Evolutionary conservation across 768 basidiomycete species (phyloP), one percentile per base, ranked within the genome.

Genomic region (Gyrodon lividus): DNA sequence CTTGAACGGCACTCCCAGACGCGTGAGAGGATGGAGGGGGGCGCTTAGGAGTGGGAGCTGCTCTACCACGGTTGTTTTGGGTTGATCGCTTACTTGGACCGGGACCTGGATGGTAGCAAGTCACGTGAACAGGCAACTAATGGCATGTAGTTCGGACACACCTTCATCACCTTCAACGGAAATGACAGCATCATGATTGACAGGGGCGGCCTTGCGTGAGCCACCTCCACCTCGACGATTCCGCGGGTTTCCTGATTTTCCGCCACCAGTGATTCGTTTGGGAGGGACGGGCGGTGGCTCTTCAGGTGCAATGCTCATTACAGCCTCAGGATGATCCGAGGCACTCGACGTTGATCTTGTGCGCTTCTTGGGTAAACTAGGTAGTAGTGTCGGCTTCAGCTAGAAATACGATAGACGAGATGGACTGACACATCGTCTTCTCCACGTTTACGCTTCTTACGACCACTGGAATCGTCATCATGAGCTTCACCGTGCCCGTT

Each of bases 391-490:
- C 43, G 60, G 59, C 28, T 23, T 37, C 43, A 41, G 20, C 50
- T 23, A 17, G 54, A 39, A 39, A 6, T 26, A 40, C 5, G 23
- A 41, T 22, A 17, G 40, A 40, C 9, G 22, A 6, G 37, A 31
- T 40, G 43, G 34, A 76, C 85, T 69, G 57, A 90, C 89, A 65
- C 65, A 59, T 90, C 89, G 45, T 89, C 87, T 22, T 87, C 88
- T 24, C 71, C 72, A 44, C 89, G 80, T 67, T 91, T 92, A 64
- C 90, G 79, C 70, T 91, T 92, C 60, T 83, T 83, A 53, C 78
- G 79, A 50, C 66, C 74, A 40, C 60, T 68, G 0, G 65, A 66
- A 20, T 85, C 82, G 17, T 83, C 82, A 13, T 78, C 78, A 34
- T 79, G 79, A 8, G 54, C 63, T 38, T 76, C 74, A 23, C 56